Base-by-base conservation (phyloP, 768 basidiomycete genomes). In the Chalciporus pseudorubinellus region DNA sequence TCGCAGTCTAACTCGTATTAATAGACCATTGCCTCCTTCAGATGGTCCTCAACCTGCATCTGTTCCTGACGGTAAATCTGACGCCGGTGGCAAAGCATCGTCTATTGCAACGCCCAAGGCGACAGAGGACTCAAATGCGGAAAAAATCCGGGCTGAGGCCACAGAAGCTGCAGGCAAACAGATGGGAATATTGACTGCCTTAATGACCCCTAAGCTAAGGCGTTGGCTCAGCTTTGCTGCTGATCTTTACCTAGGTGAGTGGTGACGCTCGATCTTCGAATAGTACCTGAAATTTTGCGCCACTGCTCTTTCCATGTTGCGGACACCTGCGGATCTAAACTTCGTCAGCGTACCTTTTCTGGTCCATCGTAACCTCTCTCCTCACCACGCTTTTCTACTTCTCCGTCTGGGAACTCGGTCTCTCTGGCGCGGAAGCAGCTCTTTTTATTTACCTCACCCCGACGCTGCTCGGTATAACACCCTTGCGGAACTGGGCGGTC, bases 311-410 rank as follows among this genome's bases (percentile, higher is more conserved):
- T 31, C 29, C 34, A 34, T 5, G 18, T 21, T 34, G 13, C 11
- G 38, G 3, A 12, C 21, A 24, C 42, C 12, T 34, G 29, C 16
- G 42, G 52, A 13, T 40, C 16, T 19, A 22, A 48, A 53, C 13
- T 3, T 26, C 21, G 46, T 44, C 50, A 91, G 89, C 87, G 4
- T 91, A 84, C 62, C 72, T 87, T 16, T 90, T 86, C 67, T 92
- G 89, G 88, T 88, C 91, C 1, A 77, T 89, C 43, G 83, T 89
- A 65, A 94, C 92, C 1, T 78, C 83, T 3, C 80, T 93, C 18
- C 79, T 85, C 6, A 84, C 87, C 1, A 83, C 88, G 4, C 74
- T 95, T 4, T 95, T 95, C 73, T 95, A 94, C 70, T 95, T 92
- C 72, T 92, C 89, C 21, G 83, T 95, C 18, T 94, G 92, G 92